phyloP scores from a whole-genome alignment of 768 basidiomycete species.

The Phaeolepiota aurea region DNA sequence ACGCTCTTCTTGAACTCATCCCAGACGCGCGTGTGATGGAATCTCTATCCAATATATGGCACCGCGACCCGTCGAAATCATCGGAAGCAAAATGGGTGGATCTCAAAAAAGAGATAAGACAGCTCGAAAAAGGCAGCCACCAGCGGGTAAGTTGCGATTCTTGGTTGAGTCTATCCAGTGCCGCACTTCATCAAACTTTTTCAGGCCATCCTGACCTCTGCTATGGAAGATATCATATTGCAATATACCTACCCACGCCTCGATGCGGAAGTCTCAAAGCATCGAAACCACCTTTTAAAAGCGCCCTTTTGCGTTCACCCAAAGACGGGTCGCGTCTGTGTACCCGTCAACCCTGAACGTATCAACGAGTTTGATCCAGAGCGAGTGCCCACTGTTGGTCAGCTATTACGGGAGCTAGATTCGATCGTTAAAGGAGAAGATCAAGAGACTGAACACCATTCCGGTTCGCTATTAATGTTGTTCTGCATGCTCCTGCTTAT shows the following conservation, averaged over 20 bases:
- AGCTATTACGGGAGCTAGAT: slow-evolving; percentile 79
- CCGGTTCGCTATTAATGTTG: slow-evolving; percentile 25
- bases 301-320: slow-evolving; percentile 97
- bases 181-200: slow-evolving; percentile 5
- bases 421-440: slow-evolving; percentile 19
- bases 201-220: slow-evolving; percentile 27
- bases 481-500: slow-evolving; percentile 4
- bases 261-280: slow-evolving; percentile 95
- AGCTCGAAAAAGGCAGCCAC: slow-evolving; percentile 17
- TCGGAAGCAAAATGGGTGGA: slow-evolving; percentile 76
- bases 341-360: slow-evolving; percentile 73
- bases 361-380: slow-evolving; percentile 83
- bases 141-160: slow-evolving; percentile 21
- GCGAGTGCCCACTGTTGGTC: slow-evolving; percentile 76
- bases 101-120: slow-evolving; percentile 33
- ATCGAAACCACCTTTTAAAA: slow-evolving; percentile 95
- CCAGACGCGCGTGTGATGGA: slow-evolving; percentile 50
- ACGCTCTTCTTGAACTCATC: slow-evolving; percentile 65
- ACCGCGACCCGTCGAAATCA: slow-evolving; percentile 33
- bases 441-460: slow-evolving; percentile 30
- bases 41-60: slow-evolving; percentile 53
- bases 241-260: slow-evolving; percentile 95
- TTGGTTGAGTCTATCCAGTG: slow-evolving; percentile 2
- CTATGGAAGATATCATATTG: slow-evolving; percentile 82
- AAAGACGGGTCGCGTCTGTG: slow-evolving; percentile 91